Evolutionary conservation across 257 asterid genomes (phyloP).

Genomic region (Solanum dulcamara): DNA sequence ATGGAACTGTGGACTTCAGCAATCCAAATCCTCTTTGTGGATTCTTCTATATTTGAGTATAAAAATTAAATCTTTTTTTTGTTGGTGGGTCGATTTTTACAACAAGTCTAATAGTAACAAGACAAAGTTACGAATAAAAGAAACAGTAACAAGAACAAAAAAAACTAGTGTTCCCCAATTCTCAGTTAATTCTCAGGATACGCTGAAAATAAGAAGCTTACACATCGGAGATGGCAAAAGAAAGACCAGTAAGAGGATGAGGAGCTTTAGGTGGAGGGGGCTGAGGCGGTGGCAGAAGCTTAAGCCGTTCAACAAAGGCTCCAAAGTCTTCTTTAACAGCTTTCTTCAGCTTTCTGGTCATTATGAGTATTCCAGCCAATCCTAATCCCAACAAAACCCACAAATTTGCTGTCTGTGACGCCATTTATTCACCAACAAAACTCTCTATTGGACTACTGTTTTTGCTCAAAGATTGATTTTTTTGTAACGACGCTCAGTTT

Average conservation of each 20-base stretch:
- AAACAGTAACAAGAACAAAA: neutral
- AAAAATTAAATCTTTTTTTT: neutral
- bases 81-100: neutral
- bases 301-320: conserved; percentile 74
- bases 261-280: conserved; percentile 98
- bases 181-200: neutral
- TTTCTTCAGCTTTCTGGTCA: conserved; percentile 77
- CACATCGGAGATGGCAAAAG: conserved; percentile 90
- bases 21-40: neutral
- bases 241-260: conserved; percentile 78
- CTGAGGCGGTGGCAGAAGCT: conserved; percentile 98
- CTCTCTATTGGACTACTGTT: neutral
- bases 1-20: neutral
- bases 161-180: neutral
- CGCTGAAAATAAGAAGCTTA: conserved; percentile 18
- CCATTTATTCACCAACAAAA: conserved; percentile 25
- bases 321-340: conserved; percentile 79
- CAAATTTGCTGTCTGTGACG: conserved; percentile 62
- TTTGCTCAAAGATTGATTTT: neutral
- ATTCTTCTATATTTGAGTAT: neutral
- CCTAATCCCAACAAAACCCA: conserved; percentile 94
- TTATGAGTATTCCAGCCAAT: conserved; percentile 74
- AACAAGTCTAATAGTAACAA: neutral
- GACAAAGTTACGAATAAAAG: neutral
- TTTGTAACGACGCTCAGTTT: neutral